Evolutionary conservation across 2,329 filamentous ascomycete species (phyloP).

Genomic region (Fusarium mangiferae): DNA sequence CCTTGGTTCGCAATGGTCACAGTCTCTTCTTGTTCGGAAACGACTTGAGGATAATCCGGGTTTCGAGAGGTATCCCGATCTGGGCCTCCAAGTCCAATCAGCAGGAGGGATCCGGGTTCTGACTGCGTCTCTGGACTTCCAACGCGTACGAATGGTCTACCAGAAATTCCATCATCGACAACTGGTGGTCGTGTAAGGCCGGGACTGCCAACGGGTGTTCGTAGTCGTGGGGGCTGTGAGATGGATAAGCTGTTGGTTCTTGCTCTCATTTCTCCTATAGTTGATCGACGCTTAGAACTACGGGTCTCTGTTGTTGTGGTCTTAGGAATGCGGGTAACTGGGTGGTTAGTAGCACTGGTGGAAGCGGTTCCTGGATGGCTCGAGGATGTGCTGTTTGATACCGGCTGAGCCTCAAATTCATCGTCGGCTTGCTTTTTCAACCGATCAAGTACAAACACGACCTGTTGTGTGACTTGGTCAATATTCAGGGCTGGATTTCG

Average conservation of each 20-base stretch:
- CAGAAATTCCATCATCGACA: slow-evolving; percentile 63
- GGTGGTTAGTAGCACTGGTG: slow-evolving; percentile 21
- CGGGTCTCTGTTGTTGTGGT: slow-evolving; percentile 23
- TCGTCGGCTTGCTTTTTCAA: slow-evolving; percentile 29
- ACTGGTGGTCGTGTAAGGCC: slow-evolving; percentile 35
- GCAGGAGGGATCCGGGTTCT: slow-evolving; percentile 22
- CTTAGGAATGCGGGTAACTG: slow-evolving; percentile 38
- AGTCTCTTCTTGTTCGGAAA: slow-evolving; percentile 9
- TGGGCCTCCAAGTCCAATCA: slow-evolving; percentile 1
- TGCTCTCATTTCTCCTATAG: slow-evolving; percentile 16
- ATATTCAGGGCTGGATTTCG: slow-evolving; percentile 53
- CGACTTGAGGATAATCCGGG: slow-evolving; percentile 4
- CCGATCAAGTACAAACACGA: slow-evolving; percentile 52
- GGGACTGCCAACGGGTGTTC: slow-evolving; percentile 39
- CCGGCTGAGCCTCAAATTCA: slow-evolving; percentile 26
- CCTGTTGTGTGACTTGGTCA: slow-evolving; percentile 58
- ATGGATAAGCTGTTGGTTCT: slow-evolving; percentile 30
- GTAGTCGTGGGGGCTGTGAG: slow-evolving; percentile 36
- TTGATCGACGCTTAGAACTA: slow-evolving; percentile 29
- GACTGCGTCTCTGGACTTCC: slow-evolving; percentile 47
- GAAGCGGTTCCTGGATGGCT: slow-evolving; percentile 35
- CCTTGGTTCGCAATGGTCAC: slow-evolving; percentile 8
- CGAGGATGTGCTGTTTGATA: slow-evolving; percentile 14
- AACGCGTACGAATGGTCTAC: slow-evolving; percentile 64
- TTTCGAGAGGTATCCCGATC: slow-evolving; percentile 4